phyloP scores from a whole-genome alignment of 2,329 filamentous ascomycete species.

The Trichoderma sp. region DNA sequence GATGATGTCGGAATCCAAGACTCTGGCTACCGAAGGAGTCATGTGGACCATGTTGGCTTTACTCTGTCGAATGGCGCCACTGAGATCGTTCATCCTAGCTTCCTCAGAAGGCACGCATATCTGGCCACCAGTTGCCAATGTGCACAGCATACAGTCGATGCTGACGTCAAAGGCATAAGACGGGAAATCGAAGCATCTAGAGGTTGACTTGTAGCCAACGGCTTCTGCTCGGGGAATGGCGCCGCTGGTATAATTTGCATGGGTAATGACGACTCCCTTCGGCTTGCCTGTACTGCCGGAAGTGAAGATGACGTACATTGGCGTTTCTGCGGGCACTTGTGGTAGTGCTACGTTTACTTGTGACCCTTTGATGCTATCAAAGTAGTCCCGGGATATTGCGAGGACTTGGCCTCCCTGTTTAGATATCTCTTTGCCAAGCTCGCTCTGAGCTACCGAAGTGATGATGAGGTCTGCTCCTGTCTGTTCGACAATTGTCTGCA shows the following conservation, averaged over 20 bases:
- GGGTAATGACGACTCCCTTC: constrained; percentile 62
- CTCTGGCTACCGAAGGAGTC: constrained; percentile 55
- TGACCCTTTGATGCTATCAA: constrained; percentile 31
- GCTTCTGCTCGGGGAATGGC: constrained; percentile 48
- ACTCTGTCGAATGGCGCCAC: constrained; percentile 49
- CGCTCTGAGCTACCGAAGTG: constrained; percentile 46
- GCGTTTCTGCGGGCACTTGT: constrained; percentile 47
- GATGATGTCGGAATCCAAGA: constrained; percentile 52
- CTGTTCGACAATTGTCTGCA: constrained; percentile 51
- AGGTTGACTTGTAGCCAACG: constrained; percentile 48
- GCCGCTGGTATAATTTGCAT: constrained; percentile 52
- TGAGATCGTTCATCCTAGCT: constrained; percentile 56
- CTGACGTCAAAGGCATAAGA: constrained; percentile 61
- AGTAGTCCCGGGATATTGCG: constrained; percentile 39
- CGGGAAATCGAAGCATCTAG: constrained; percentile 53
- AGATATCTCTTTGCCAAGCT: constrained; percentile 45
- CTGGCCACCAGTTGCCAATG: constrained; percentile 53
- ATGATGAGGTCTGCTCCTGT: constrained; percentile 46
- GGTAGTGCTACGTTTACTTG: constrained; percentile 37
- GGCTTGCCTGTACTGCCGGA: constrained; percentile 67
- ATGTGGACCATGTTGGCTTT: constrained; percentile 55
- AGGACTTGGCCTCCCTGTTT: constrained; percentile 40
- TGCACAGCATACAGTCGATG: constrained; percentile 59
- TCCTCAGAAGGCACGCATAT: constrained; percentile 60
- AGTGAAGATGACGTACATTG: constrained; percentile 65